These are phyloP conservation scores for Sporothrix sp. DNA, from an alignment of 2,329 filamentous ascomycete species.

Conservation along the genomic window DNA sequence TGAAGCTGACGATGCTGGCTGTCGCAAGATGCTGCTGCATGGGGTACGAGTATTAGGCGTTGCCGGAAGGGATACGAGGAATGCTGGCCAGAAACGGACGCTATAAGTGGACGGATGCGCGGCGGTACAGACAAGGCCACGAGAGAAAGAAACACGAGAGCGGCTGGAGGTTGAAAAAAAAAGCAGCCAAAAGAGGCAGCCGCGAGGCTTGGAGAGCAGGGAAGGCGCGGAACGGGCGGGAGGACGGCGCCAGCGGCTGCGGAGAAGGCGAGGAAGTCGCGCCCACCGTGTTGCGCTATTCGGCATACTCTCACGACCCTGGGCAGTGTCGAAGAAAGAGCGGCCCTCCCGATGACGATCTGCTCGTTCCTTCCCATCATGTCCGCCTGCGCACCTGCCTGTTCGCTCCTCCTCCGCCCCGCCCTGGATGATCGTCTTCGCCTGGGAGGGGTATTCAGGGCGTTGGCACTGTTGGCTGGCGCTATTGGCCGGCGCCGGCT, in stretches of 20 bases:
- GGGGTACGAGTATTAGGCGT: too few species aligned
- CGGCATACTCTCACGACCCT: too few species aligned
- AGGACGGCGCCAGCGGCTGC: neutral
- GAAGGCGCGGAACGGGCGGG: neutral
- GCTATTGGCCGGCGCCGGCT: too few species aligned
- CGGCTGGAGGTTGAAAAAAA: neutral
- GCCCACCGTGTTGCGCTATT: too few species aligned
- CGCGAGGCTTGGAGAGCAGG: slow-evolving; percentile 1
- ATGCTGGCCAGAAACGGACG: neutral
- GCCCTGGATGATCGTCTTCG: too few species aligned
- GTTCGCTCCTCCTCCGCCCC: too few species aligned
- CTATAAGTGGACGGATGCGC: neutral
- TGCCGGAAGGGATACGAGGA: neutral
- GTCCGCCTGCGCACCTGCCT: too few species aligned
- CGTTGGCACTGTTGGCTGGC: too few species aligned
- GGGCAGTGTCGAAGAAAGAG: too few species aligned
- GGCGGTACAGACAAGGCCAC: neutral
- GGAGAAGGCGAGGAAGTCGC: neutral
- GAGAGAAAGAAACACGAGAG: neutral
- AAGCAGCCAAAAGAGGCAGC: neutral
- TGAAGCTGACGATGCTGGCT: neutral
- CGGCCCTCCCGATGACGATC: too few species aligned
- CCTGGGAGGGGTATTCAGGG: too few species aligned
- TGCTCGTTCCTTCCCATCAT: too few species aligned
- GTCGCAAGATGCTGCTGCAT: slow-evolving; percentile 1